phyloP scores from a whole-genome alignment of 192 early-diverging fungal genomes.

The Dissophora ornata region DNA sequence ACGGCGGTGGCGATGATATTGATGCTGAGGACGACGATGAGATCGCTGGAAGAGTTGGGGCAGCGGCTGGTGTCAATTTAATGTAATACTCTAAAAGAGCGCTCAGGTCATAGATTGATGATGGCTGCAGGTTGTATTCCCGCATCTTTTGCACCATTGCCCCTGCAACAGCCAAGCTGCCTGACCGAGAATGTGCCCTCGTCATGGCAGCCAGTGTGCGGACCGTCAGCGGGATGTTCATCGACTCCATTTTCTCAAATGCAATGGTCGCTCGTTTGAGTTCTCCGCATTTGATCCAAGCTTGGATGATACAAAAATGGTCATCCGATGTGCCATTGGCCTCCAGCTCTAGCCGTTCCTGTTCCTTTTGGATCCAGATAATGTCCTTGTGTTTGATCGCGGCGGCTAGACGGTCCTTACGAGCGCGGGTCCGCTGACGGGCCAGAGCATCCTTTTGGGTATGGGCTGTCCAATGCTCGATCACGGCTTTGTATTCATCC shows the following conservation, averaged over 20 bases:
- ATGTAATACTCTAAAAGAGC: conserved; percentile 46
- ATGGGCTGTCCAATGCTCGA: conserved; percentile 50
- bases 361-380: conserved; percentile 39
- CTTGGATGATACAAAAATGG: conserved; percentile 49
- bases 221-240: conserved; percentile 10
- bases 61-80: conserved; percentile 21
- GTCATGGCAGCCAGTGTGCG: conserved; percentile 40
- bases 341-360: conserved; percentile 36
- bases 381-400: conserved; percentile 45
- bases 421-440: conserved; percentile 35
- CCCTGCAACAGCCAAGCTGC: conserved; percentile 35
- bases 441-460: conserved; percentile 31
- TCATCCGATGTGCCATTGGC: conserved; percentile 31
- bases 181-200: conserved; percentile 32
- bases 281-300: conserved; percentile 47
- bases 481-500: conserved; percentile 49
- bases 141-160: conserved; percentile 49
- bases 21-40: not conserved
- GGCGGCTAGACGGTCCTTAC: conserved; percentile 31
- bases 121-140: conserved; percentile 21
- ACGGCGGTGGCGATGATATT: too few relatives aligned
- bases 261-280: conserved; percentile 44
- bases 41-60: not conserved
- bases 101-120: conserved; percentile 37
- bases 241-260: conserved; percentile 46